Conservation (phyloP, 192 early-diverging fungal genomes). For the Paraglomus brasilianum region DNA sequence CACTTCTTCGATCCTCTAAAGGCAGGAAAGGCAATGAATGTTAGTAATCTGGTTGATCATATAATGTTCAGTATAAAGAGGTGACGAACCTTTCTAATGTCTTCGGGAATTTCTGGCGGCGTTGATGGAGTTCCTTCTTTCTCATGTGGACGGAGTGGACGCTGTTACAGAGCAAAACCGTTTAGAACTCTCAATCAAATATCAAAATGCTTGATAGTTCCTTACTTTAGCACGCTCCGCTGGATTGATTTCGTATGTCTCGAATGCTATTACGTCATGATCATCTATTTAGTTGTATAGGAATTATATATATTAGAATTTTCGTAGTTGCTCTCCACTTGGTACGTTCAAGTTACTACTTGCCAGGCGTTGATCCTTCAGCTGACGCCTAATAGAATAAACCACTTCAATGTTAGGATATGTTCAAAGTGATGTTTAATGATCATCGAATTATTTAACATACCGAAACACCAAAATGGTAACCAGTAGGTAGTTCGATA, state of each 20-base stretch:
- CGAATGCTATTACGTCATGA: constrained; percentile 70
- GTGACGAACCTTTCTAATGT: constrained; percentile 6
- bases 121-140: not conserved
- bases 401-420: not conserved
- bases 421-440: too few relatives aligned
- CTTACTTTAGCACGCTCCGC: constrained; percentile 43
- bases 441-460: constrained; percentile 6
- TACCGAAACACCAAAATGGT: constrained; percentile 74
- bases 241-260: constrained; percentile 70
- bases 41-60: not conserved
- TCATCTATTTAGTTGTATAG: constrained; percentile 53
- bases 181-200: too few relatives aligned
- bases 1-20: constrained; percentile 24
- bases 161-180: not conserved
- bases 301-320: too few relatives aligned
- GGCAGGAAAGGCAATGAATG: not conserved
- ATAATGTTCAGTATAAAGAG: not conserved
- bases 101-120: constrained; percentile 14
- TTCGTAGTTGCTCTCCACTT: not conserved
- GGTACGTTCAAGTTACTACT: not conserved
- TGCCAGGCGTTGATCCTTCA: constrained; percentile 18
- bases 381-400: constrained; percentile 22
- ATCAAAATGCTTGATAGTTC: not conserved
- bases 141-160: constrained; percentile 21
- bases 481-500: constrained; percentile 63